Conservation (phyloP, 192 early-diverging fungal genomes). For the Neocallimastix lanati region DNA sequence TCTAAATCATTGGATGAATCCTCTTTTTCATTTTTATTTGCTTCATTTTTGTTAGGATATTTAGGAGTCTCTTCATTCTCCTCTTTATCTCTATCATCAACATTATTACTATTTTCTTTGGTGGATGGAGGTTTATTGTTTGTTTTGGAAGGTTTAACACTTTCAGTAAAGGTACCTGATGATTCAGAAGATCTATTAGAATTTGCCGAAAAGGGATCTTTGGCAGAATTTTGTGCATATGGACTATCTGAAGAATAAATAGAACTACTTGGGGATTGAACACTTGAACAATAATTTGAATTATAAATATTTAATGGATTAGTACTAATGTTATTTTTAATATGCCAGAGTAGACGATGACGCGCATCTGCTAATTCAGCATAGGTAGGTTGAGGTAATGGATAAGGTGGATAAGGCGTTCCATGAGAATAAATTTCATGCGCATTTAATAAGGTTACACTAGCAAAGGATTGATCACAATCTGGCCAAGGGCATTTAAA, state of each 20-base stretch:
- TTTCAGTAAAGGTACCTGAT: background rate
- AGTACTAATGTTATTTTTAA: background rate
- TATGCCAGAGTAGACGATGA: background rate
- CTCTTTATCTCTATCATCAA: background rate
- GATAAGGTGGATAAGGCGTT: background rate
- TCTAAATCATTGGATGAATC: background rate
- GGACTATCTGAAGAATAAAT: background rate
- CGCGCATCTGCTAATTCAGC: background rate
- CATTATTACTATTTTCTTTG: too few species aligned
- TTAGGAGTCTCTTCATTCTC: background rate
- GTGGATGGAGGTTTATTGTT: too few species aligned
- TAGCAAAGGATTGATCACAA: background rate
- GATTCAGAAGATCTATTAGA: background rate
- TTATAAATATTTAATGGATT: background rate
- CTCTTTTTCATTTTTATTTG: background rate
- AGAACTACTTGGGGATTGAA: background rate
- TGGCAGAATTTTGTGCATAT: background rate
- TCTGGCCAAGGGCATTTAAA: background rate
- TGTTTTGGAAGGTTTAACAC: background rate
- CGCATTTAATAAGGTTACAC: background rate
- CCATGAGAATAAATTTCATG: background rate
- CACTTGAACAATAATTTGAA: background rate
- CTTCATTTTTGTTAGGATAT: too few species aligned
- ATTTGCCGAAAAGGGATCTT: background rate
- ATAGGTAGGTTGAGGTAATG: background rate